Percentiles rank a stretch among this genome's conserved stretches.
Conservation (phyloP, 345 rosid genomes). For the Camelina sativa region DNA sequence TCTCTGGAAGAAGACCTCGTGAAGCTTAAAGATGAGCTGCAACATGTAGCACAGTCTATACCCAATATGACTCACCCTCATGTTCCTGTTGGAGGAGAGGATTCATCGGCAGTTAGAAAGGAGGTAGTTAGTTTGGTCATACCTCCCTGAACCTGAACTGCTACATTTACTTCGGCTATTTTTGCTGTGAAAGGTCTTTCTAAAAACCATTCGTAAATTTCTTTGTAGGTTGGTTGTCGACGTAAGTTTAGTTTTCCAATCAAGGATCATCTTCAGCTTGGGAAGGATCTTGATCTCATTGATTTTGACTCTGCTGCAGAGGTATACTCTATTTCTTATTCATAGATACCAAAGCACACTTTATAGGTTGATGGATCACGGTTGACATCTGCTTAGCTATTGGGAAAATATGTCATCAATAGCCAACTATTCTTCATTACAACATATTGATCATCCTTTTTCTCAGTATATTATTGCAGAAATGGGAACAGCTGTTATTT, state of each 20-base stretch:
- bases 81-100: constrained; percentile 86
- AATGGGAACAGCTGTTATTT: too few species aligned
- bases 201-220: background rate
- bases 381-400: background rate
- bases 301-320: constrained; percentile 62
- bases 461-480: too few species aligned
- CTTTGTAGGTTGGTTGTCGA: constrained; percentile 68
- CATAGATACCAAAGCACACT: background rate
- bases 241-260: constrained; percentile 69
- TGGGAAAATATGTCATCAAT: too few species aligned
- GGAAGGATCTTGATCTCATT: constrained; percentile 87
- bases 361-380: constrained; percentile 6
- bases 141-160: background rate
- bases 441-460: too few species aligned
- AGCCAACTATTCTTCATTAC: too few species aligned
- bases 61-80: constrained; percentile 94
- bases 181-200: background rate
- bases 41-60: constrained; percentile 78
- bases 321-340: constrained; percentile 25
- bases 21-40: constrained; percentile 80
- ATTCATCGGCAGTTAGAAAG: constrained; percentile 63
- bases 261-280: constrained; percentile 90
- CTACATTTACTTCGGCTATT: background rate
- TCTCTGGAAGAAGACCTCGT: constrained; percentile 79
- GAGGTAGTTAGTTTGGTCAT: constrained; percentile 48